Evolutionary conservation across 768 basidiomycete genomes (phyloP).

Genomic region (Hygrophoropsis aurantiaca): DNA sequence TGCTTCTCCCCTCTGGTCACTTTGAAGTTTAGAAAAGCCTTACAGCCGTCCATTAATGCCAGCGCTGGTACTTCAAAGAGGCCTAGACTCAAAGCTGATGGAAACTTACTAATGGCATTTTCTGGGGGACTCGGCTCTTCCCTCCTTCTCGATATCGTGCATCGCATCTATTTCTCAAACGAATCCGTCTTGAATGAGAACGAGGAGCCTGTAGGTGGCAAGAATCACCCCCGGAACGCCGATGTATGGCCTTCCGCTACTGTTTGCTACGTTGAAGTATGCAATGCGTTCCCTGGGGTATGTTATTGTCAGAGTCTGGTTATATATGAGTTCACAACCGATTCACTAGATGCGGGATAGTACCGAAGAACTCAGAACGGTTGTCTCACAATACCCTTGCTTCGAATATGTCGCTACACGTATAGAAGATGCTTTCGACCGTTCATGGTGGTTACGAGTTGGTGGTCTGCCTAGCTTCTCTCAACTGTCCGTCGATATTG

Average conservation of each 20-base stretch:
- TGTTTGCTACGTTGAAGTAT: conserved; percentile 73
- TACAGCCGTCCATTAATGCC: conserved; percentile 66
- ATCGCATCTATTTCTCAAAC: conserved; percentile 52
- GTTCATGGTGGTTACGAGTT: conserved; percentile 59
- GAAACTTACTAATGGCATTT: conserved; percentile 66
- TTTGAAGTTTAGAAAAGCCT: conserved; percentile 59
- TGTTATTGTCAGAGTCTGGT: conserved; percentile 22
- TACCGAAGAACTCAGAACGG: conserved; percentile 47
- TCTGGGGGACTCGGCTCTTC: conserved; percentile 83
- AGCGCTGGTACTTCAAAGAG: conserved; percentile 55
- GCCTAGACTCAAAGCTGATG: conserved; percentile 62
- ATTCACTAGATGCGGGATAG: conserved; percentile 50
- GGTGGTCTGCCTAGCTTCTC: conserved; percentile 29
- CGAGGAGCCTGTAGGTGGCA: conserved; percentile 48
- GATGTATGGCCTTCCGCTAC: conserved; percentile 60
- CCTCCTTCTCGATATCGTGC: conserved; percentile 67
- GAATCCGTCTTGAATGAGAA: conserved; percentile 23
- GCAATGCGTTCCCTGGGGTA: conserved; percentile 60
- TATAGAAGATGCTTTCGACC: conserved; percentile 75
- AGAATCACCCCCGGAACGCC: conserved; percentile 62
- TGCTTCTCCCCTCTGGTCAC: conserved; percentile 68
- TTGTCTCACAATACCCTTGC: conserved; percentile 47
- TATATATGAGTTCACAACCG: conserved; percentile 5
- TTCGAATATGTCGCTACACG: conserved; percentile 63
- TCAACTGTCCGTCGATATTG: conserved; percentile 46